A percentile compares a stretch with the other conserved stretches of the same genome.
Conservation (phyloP, 345 rosid genomes). For the Citrus hindsii region DNA sequence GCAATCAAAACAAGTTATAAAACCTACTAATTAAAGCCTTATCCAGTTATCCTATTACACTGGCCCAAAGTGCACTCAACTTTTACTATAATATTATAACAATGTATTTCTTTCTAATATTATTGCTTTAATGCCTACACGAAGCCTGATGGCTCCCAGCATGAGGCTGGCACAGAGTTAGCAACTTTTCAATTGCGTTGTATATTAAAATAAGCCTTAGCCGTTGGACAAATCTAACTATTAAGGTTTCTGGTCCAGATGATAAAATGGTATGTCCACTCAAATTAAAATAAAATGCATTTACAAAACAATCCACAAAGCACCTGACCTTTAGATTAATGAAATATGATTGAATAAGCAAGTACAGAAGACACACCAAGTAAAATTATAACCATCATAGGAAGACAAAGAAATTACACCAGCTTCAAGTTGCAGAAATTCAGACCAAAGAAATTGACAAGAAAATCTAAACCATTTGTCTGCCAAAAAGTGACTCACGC, state of each 20-base stretch:
- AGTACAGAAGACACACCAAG: background rate
- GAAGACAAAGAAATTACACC: background rate
- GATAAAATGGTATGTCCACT: background rate
- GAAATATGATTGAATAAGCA: background rate
- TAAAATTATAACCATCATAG: background rate
- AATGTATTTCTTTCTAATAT: background rate
- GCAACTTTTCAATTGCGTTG: background rate
- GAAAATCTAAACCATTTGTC: background rate
- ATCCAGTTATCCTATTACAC: background rate
- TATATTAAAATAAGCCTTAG: background rate
- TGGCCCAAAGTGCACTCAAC: background rate
- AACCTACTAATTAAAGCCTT: background rate
- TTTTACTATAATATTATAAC: background rate
- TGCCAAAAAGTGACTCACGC: background rate
- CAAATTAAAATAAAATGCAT: background rate
- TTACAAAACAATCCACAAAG: background rate
- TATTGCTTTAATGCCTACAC: background rate
- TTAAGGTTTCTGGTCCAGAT: background rate
- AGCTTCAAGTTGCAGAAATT: background rate
- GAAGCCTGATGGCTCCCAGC: background rate
- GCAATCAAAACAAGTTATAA: constrained; percentile 1
- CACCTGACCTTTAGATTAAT: background rate
- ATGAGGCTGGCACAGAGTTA: background rate
- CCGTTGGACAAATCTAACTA: background rate
- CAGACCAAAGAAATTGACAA: background rate